Evolutionary conservation across 2,329 filamentous ascomycete species (phyloP).

Genomic region (Plenodomus lindquistii): DNA sequence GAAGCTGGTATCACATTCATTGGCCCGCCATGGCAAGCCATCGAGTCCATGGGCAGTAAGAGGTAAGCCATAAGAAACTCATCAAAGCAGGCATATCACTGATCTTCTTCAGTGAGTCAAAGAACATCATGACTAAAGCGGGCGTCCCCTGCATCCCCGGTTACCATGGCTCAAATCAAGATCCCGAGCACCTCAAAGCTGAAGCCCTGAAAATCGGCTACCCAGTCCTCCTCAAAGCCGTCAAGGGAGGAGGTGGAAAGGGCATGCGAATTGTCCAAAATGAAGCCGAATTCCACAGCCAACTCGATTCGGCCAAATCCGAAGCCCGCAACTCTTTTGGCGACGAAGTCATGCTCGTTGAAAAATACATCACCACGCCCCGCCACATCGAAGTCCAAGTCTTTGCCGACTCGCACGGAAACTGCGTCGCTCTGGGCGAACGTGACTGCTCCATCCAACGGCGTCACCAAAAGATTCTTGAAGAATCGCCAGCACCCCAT

Average conservation of each 20-base stretch:
- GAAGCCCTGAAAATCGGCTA: slow-evolving; percentile 75
- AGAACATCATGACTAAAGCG: slow-evolving; percentile 95
- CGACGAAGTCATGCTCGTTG: slow-evolving; percentile 68
- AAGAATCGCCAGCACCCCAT: slow-evolving; percentile 68
- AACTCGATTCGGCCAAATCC: slow-evolving; percentile 65
- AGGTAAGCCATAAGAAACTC: slow-evolving; percentile 52
- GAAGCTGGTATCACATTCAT: slow-evolving; percentile 93
- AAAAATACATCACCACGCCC: slow-evolving; percentile 70
- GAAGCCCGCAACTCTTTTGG: slow-evolving; percentile 68
- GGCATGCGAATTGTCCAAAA: slow-evolving; percentile 67
- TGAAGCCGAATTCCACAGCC: slow-evolving; percentile 62
- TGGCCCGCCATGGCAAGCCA: slow-evolving; percentile 79
- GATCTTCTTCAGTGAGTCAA: slow-evolving; percentile 63
- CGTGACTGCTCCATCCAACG: slow-evolving; percentile 69
- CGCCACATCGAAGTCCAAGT: slow-evolving; percentile 70
- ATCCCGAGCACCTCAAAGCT: slow-evolving; percentile 61
- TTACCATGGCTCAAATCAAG: slow-evolving; percentile 88
- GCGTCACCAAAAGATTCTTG: slow-evolving; percentile 68
- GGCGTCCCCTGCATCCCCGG: slow-evolving; percentile 95
- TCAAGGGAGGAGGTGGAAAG: slow-evolving; percentile 70
- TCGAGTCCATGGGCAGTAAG: slow-evolving; percentile 88
- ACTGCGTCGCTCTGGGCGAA: slow-evolving; percentile 66
- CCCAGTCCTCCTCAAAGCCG: slow-evolving; percentile 67
- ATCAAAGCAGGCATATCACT: slow-evolving; percentile 9
- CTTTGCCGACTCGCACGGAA: slow-evolving; percentile 68